phyloP scores from a whole-genome alignment of 352 stramenopile genomes.

The Pythium volutum region DNA sequence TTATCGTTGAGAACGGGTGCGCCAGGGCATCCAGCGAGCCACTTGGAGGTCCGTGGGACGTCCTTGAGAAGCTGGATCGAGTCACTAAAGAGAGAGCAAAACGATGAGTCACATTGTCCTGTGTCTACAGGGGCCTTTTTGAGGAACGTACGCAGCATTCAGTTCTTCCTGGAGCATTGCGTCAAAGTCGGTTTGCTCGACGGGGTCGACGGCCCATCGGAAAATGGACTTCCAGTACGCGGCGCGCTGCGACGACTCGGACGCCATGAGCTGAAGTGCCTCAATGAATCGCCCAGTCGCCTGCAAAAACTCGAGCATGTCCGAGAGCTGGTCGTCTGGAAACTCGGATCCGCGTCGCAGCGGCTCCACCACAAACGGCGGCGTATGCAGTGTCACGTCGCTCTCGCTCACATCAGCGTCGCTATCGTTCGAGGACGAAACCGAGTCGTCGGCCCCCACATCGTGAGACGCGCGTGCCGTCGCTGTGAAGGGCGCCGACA shows the following conservation, averaged over 20 bases:
- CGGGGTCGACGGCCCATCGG: slow-evolving; percentile 43
- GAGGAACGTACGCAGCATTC: slow-evolving; percentile 44
- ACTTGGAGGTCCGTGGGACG: slow-evolving; percentile 74
- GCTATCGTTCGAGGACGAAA: slow-evolving; percentile 28
- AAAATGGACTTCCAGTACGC: slow-evolving; percentile 75
- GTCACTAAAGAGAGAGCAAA: slow-evolving; percentile 34
- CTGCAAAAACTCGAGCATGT: slow-evolving; percentile 66
- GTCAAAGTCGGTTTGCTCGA: slow-evolving; percentile 14
- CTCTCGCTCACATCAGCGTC: slow-evolving; percentile 14
- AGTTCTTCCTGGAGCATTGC: slow-evolving; percentile 32
- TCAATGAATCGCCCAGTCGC: slow-evolving; percentile 62
- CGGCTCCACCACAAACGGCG: neutral
- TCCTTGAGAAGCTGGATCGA: slow-evolving; percentile 75
- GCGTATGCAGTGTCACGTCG: slow-evolving; percentile 4
- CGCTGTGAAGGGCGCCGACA: slow-evolving; percentile 17
- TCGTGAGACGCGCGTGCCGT: neutral
- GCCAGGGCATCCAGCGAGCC: slow-evolving; percentile 56
- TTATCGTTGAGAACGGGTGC: slow-evolving; percentile 43
- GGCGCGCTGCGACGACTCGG: slow-evolving; percentile 40
- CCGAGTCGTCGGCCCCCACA: slow-evolving; percentile 8
- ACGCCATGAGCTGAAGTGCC: slow-evolving; percentile 67
- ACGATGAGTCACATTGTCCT: neutral
- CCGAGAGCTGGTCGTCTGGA: slow-evolving; percentile 40
- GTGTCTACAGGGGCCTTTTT: neutral
- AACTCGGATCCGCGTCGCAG: slow-evolving; percentile 17